phyloP scores from a whole-genome alignment of 176 grass and related monocot species.

The Olyra latifolia region DNA sequence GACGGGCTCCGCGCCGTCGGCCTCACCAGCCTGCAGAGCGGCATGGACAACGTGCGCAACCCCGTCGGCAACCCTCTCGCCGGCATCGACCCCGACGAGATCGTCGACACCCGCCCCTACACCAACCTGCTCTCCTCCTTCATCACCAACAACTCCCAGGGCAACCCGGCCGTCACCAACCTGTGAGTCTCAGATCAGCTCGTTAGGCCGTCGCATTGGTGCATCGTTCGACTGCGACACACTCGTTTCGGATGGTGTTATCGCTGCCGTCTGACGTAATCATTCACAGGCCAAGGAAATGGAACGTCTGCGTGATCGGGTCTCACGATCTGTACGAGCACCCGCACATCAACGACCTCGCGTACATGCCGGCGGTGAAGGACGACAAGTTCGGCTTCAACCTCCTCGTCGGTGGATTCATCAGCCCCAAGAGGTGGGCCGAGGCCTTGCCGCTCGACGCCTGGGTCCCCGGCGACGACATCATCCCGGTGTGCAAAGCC shows the following conservation, averaged over 20 bases:
- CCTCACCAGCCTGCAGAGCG: constrained; percentile 94
- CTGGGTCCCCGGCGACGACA: constrained; percentile 67
- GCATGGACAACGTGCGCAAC: constrained; percentile 97
- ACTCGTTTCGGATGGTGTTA: background rate
- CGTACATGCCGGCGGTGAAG: constrained; percentile 84
- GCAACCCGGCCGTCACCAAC: constrained; percentile 74
- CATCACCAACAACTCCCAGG: constrained; percentile 71
- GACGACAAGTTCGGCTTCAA: constrained; percentile 85
- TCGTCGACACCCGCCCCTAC: constrained; percentile 89
- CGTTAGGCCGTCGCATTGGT: background rate
- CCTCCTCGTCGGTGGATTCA: constrained; percentile 87
- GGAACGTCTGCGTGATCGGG: constrained; percentile 87
- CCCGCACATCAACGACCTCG: constrained; percentile 91
- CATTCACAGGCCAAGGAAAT: constrained; percentile 63
- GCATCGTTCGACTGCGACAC: background rate
- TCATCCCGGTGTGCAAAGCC: constrained; percentile 66
- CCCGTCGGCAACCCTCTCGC: constrained; percentile 96
- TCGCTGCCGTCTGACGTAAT: background rate
- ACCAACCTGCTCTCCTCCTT: constrained; percentile 83
- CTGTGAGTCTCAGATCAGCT: constrained; percentile 41
- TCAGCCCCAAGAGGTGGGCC: constrained; percentile 84
- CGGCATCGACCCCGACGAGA: constrained; percentile 83
- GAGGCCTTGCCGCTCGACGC: constrained; percentile 89
- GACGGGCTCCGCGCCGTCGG: constrained; percentile 73
- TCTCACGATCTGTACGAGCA: constrained; percentile 91